Evolutionary conservation across 768 basidiomycete species (phyloP), one percentile per base, ranked within the genome.

Genomic region (Boletus tylopilopsis): DNA sequence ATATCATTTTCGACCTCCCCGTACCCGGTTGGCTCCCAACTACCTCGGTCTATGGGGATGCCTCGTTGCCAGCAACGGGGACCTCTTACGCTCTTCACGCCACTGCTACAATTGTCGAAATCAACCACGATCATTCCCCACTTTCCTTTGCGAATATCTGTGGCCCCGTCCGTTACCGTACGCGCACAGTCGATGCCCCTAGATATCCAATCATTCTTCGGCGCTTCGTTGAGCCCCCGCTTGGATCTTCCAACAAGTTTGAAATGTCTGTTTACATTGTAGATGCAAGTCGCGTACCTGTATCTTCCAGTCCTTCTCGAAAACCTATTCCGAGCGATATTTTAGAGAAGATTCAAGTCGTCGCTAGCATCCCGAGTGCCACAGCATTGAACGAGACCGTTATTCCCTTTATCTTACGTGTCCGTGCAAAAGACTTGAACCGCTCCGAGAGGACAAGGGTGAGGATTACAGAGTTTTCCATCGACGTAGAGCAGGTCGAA

Each of bases 11-110:
- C 65, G 84, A 92, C 64, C 69, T 96, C 4, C 76, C 80, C 15
- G 71, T 94, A n/a, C 92, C 93, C 5, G 94, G 92, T 16, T 95
- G 94, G 94, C 75, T 96, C 3, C 93, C 93, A 8, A 74, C 76
- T 2, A 76, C 80, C 15, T 71, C 80, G 22, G 58, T 45, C 4
- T 76, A 81, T 50, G 80, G 82, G 22, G 64, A 74, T 15, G 56
- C 59, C 6, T 58, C 55, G 10, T 39, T 60, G n/a, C 74, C 76
- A 18, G 73, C 74, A 12, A 61, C 77, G 29, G 86, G 86, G 19
- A 79, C 80, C 6, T 76, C 75, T 46, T 92, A 92, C 61, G 72
- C 74, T 18, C 72, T 92, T 23, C 80, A 78, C 54, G 86, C 87
- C 15, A 78, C 78, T 22, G 87, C 84, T 9, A 81, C 77, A 54